Percentiles rank a stretch among this genome's conserved stretches.
phyloP scores from a whole-genome alignment of 2,329 filamentous ascomycete genomes.

The Zymoseptoria brevis region DNA sequence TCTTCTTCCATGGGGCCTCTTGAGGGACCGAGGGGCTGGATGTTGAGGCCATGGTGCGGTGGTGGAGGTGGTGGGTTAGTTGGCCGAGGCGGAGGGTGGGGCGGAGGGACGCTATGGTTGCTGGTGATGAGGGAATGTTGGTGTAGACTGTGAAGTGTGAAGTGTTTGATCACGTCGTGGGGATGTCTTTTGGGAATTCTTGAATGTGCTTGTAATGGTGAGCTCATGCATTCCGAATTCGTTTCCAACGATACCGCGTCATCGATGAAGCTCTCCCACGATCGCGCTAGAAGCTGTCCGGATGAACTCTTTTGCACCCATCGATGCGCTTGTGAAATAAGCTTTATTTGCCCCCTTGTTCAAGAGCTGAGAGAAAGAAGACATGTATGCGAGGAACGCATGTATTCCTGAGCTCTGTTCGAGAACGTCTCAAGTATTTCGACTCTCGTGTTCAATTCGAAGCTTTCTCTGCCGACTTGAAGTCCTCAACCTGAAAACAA shows the following conservation, averaged over 20 bases:
- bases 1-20: conserved; percentile 45
- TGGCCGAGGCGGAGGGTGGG: conserved; percentile 32
- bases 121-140: conserved; percentile 4
- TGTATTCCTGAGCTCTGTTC: too few species aligned
- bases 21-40: conserved; percentile 29
- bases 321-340: not conserved
- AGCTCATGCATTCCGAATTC: conserved; percentile 3
- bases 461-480: too few species aligned
- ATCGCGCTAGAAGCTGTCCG: not conserved
- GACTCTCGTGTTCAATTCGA: too few species aligned
- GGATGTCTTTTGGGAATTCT: not conserved
- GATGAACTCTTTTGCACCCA: not conserved
- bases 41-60: conserved; percentile 40
- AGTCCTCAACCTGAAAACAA: not conserved
- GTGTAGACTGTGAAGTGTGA: not conserved
- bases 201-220: conserved; percentile 7
- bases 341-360: not conserved
- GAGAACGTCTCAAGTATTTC: too few species aligned
- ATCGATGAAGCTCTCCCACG: not conserved
- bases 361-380: too few species aligned
- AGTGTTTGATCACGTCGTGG: not conserved
- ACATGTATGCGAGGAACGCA: too few species aligned
- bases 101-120: conserved; percentile 27
- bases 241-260: not conserved
- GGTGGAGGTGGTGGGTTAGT: conserved; percentile 26